Evolutionary conservation across 768 basidiomycete species (phyloP), one percentile per base, ranked within the genome.

Genomic region (Hemileccinum rubropunctum): DNA sequence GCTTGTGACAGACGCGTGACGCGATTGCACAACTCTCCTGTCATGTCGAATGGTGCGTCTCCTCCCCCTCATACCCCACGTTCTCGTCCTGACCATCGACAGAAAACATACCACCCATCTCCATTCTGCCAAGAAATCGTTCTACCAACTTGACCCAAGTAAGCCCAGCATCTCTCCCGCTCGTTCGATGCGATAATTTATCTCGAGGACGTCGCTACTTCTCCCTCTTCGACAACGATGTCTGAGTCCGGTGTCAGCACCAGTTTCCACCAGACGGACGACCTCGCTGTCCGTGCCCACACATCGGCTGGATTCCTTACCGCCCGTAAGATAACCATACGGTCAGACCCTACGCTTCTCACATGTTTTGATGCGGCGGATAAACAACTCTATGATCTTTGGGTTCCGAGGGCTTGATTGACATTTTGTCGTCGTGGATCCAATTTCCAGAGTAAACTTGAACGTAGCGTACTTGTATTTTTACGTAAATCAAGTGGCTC

Each of bases 281-380:
- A 58, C 9, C 43, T 57, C 26, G 54, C 56, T 33, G 54, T 53
- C 33, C 62, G 51, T 41, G 42, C 48, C n/a, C 58, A 58, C 36
- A 21, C 49, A 4, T 57, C 60, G 33, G 48, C 54, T 38, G 56
- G 57, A 42, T 59, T 66, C 34, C 51, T 62, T 59, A 21, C 66
- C 63, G 21, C 62, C 43, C 71, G 65, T 63, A 75, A 68, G 58
- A 62, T 76, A 30, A 56, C 70, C 18, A 76, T 89, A 58, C 82
- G 84, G 36, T 71, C 81, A 20, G 88, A 91, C 64, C 78, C 84
- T 5, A 70, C 84, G 7, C 71, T 89, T 36, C 62, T 82, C 48
- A 87, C 86, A 30, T 86, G 80, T 54, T 92, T 92, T 58, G 88
- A 91, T 65, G 77, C 81, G 13, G 73, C 77, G 20, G 90, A 92